A percentile compares a stretch with the other conserved stretches of the same genome.
Conservation (phyloP, 1,139 yeast genomes). For the Williopsis jadinii region DNA sequence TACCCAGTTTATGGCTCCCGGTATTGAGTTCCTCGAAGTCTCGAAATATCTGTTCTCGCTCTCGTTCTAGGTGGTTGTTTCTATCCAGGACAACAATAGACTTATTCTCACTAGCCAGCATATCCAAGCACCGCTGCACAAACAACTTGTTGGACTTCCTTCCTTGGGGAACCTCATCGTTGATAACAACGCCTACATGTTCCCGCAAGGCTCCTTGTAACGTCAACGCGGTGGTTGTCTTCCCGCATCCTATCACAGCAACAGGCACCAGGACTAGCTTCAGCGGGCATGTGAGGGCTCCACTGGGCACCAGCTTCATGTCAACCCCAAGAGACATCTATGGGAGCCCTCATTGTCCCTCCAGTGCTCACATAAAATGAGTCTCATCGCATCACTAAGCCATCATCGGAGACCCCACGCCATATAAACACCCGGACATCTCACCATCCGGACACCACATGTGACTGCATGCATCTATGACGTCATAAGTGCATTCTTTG, state of each 20-base stretch:
- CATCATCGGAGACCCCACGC: too few relatives aligned
- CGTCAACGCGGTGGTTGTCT: conserved; percentile 74
- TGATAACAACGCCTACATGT: conserved; percentile 72
- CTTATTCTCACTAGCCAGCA: conserved; percentile 25
- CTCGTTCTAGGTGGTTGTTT: conserved; percentile 69
- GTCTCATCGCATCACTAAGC: too few relatives aligned
- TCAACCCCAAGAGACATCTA: too few relatives aligned
- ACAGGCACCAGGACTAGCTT: conserved; percentile 72
- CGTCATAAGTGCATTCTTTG: too few relatives aligned
- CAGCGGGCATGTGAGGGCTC: not conserved
- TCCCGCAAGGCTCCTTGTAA: conserved; percentile 45
- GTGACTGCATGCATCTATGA: too few relatives aligned
- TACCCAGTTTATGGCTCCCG: conserved; percentile 30
- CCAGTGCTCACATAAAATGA: too few relatives aligned
- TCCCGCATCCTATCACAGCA: conserved; percentile 94
- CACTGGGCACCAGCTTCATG: too few relatives aligned
- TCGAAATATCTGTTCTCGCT: conserved; percentile 59
- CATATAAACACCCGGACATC: too few relatives aligned
- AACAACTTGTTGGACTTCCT: conserved; percentile 37
- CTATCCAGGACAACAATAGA: conserved; percentile 69
- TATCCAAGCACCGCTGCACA: conserved; percentile 43
- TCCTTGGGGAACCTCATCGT: conserved; percentile 60
- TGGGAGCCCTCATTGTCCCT: too few relatives aligned
- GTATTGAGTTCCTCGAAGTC: conserved; percentile 37
- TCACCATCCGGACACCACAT: too few relatives aligned